Evolutionary conservation across 805 yeast species (phyloP).

Genomic region (Candida glaebosa): DNA sequence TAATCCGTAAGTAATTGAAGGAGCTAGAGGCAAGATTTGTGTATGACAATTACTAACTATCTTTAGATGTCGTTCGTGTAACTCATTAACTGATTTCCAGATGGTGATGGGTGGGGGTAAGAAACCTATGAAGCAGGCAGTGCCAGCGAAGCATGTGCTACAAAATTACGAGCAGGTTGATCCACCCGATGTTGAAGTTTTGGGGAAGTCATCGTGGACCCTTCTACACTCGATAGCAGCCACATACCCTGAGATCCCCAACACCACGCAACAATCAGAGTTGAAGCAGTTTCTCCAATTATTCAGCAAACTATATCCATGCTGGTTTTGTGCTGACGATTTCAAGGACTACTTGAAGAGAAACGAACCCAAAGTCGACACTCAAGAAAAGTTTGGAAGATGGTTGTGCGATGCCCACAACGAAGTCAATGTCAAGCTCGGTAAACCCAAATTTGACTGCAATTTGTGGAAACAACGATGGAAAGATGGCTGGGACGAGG

Average conservation of each 20-base stretch:
- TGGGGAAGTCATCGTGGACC: constrained; percentile 92
- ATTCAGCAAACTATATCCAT: constrained; percentile 83
- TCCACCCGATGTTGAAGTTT: constrained; percentile 81
- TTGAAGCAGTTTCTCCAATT: constrained; percentile 65
- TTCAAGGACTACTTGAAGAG: constrained; percentile 58
- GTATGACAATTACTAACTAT: constrained; percentile 5
- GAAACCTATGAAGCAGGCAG: constrained; percentile 4
- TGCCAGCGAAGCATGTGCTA: not conserved
- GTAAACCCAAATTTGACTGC: constrained; percentile 85
- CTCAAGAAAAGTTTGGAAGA: constrained; percentile 74
- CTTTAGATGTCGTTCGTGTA: constrained; percentile 80
- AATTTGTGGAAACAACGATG: constrained; percentile 89
- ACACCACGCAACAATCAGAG: constrained; percentile 59
- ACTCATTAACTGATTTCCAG: constrained; percentile 75
- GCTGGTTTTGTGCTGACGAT: constrained; percentile 90
- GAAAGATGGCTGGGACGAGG: constrained; percentile 85
- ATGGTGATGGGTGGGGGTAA: constrained; percentile 41
- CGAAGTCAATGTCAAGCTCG: constrained; percentile 81
- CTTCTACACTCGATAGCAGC: constrained; percentile 89
- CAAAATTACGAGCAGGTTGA: constrained; percentile 44
- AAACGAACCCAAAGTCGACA: constrained; percentile 53
- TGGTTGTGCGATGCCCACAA: constrained; percentile 98
- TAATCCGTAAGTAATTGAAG: constrained; percentile 66
- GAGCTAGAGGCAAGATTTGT: not conserved
- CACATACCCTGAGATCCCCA: constrained; percentile 72